These are phyloP conservation scores for Acanthamoeba sp. DNA, from an alignment of 208 protist species.

Conservation along the genomic window DNA sequence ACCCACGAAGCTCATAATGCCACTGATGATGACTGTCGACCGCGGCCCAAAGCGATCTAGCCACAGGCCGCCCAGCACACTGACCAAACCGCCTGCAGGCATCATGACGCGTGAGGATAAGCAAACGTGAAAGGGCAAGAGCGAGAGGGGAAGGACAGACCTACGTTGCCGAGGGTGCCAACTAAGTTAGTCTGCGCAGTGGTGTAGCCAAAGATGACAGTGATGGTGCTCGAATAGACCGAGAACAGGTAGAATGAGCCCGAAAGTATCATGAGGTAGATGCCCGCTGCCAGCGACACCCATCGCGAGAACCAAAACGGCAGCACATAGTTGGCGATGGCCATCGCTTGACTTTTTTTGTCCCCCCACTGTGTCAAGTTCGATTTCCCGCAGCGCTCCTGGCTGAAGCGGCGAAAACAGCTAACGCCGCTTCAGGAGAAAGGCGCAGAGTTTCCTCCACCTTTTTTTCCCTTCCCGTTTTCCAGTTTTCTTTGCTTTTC, in stretches of 20 bases:
- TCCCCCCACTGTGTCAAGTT: background rate
- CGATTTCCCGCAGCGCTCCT: background rate
- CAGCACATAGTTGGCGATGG: background rate
- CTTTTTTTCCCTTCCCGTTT: too few species aligned
- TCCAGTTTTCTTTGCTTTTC: too few species aligned
- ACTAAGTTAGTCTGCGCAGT: constrained; percentile 24
- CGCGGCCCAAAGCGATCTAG: constrained; percentile 40
- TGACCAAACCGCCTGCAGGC: background rate
- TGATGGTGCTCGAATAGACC: constrained; percentile 12
- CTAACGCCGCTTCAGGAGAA: background rate
- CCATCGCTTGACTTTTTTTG: background rate
- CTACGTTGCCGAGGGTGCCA: constrained; percentile 19
- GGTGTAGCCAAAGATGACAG: constrained; percentile 43
- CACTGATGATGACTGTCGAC: background rate
- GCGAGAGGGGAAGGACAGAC: background rate
- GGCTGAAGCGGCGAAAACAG: background rate
- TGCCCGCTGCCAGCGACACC: constrained; percentile 26
- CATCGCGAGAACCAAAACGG: constrained; percentile 18
- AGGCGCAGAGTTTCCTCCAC: too few species aligned
- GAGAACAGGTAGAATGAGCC: constrained; percentile 48
- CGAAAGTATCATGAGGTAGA: constrained; percentile 50
- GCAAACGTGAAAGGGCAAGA: background rate
- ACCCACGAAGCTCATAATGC: constrained; percentile 22
- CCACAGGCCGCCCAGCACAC: constrained; percentile 30
- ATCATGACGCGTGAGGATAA: background rate